phyloP scores from a whole-genome alignment of 2,329 filamentous ascomycete species.

The Lojkania enalia region DNA sequence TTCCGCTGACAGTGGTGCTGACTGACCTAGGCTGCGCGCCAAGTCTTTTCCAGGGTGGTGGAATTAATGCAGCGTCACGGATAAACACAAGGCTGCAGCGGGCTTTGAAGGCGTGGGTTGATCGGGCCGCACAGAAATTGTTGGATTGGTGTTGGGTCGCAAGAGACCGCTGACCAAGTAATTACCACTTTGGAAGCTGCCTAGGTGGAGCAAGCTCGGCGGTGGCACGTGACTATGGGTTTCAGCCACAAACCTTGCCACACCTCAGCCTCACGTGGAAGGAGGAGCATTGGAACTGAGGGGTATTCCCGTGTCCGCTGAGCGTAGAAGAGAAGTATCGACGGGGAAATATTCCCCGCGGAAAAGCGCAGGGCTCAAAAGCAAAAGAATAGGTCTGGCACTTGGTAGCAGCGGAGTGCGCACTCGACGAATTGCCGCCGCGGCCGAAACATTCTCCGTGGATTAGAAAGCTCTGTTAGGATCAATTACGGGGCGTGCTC shows the following conservation, averaged over 20 bases:
- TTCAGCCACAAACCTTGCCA: no score
- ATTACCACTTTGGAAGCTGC: no score
- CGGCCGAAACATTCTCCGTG: conserved; percentile 35
- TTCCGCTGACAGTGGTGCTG: conserved; percentile 14
- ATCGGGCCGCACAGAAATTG: not conserved
- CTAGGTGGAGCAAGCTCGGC: no score
- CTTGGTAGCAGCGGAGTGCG: conserved; percentile 7
- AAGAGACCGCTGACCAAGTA: no score
- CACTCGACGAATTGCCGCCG: conserved; percentile 28
- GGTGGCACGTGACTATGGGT: conserved; percentile 10
- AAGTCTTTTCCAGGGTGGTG: conserved; percentile 3
- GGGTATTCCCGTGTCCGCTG: no score
- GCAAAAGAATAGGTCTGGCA: no score
- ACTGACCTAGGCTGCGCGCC: conserved; percentile 11
- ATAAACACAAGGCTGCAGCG: conserved; percentile 2
- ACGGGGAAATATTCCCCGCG: not conserved
- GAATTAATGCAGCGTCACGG: conserved; percentile 4
- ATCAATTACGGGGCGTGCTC: conserved; percentile 25
- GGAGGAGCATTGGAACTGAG: not conserved
- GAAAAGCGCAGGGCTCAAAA: no score
- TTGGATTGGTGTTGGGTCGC: not conserved
- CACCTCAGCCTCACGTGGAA: not conserved
- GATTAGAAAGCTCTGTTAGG: conserved; percentile 30
- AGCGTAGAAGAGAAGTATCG: no score
- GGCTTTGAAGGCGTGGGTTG: conserved; percentile 7